Conservation (phyloP, 257 asterid species). For the Ilex aquifolium region DNA sequence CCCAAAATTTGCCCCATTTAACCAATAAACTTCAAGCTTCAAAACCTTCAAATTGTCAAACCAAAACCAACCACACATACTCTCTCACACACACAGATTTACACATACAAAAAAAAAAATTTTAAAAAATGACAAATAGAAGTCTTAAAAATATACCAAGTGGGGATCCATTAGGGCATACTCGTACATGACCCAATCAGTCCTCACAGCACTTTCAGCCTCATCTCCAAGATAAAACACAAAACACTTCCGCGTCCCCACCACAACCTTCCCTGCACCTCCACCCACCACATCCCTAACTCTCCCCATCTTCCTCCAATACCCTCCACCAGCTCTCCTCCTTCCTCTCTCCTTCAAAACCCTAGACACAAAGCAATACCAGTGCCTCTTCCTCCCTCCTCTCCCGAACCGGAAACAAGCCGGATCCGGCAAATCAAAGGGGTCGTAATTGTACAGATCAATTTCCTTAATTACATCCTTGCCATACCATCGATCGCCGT, state of each 20-base stretch:
- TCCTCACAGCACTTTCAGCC: conserved; percentile 19
- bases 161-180: conserved; percentile 24
- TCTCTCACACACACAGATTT: no score
- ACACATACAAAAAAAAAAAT: background rate
- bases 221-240: conserved; percentile 28
- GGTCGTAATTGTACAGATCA: conserved; percentile 31
- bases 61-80: background rate
- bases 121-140: no score
- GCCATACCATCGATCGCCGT: conserved; percentile 6
- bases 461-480: conserved; percentile 28
- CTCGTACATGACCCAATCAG: conserved; percentile 40
- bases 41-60: background rate
- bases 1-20: no score
- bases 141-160: conserved; percentile 17
- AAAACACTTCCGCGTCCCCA: conserved; percentile 32
- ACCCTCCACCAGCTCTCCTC: conserved; percentile 30
- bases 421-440: conserved; percentile 25
- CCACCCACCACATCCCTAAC: conserved; percentile 25
- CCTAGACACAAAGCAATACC: conserved; percentile 33
- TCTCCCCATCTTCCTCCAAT: conserved; percentile 27
- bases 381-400: conserved; percentile 29
- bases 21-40: no score
- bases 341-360: conserved; percentile 14
- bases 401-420: conserved; percentile 30
- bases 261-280: conserved; percentile 24